Conservation (phyloP, 2,329 filamentous ascomycete genomes). For the Teratosphaeria viscida region DNA sequence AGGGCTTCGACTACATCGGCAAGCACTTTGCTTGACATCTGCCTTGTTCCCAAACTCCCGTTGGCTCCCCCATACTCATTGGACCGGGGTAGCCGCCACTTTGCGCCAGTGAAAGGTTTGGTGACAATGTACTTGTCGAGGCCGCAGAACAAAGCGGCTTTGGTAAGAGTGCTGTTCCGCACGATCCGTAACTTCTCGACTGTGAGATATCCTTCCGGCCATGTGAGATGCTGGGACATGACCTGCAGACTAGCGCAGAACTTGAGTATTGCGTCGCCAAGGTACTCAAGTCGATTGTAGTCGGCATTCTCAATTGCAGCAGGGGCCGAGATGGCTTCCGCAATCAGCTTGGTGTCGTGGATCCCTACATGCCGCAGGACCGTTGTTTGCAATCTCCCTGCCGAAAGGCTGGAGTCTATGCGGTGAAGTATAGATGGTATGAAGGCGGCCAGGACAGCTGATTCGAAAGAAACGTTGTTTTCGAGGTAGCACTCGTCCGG, state of each 20-base stretch:
- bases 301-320: constrained; percentile 50
- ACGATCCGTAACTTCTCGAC: constrained; percentile 55
- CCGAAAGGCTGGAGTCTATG: constrained; percentile 56
- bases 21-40: constrained; percentile 64
- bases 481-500: constrained; percentile 19
- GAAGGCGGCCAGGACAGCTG: constrained; percentile 46
- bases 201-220: constrained; percentile 69
- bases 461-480: constrained; percentile 11
- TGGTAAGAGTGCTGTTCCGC: constrained; percentile 62
- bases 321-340: constrained; percentile 61
- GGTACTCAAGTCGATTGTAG: constrained; percentile 77
- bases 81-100: constrained; percentile 61
- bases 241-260: constrained; percentile 59
- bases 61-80: constrained; percentile 28
- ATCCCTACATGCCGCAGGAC: constrained; percentile 43
- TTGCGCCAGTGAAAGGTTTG: constrained; percentile 53
- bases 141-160: constrained; percentile 51
- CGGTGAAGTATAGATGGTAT: constrained; percentile 64
- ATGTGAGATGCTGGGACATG: constrained; percentile 47
- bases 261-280: constrained; percentile 73
- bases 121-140: constrained; percentile 66
- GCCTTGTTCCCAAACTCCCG: constrained; percentile 19
- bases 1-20: constrained; percentile 83
- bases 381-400: constrained; percentile 47
- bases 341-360: constrained; percentile 46